Evolutionary conservation across 345 rosid species (phyloP), one percentile per base, ranked within the genome.

Genomic region (Eucalyptus cloeziana): DNA sequence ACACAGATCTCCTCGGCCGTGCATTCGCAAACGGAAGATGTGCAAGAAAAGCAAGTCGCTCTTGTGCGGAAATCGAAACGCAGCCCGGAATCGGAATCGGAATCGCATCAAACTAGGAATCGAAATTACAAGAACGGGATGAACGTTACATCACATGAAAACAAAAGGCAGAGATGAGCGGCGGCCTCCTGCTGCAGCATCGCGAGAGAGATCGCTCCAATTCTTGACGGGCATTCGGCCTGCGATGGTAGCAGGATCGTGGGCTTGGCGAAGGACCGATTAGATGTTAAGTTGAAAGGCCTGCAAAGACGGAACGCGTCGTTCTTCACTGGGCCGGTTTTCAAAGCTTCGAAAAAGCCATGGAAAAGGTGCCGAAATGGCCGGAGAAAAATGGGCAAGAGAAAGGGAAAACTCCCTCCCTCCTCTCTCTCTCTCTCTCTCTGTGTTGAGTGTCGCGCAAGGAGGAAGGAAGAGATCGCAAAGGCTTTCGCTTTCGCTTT

Each of bases 1-100:
- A 58, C n/a, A 0, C 6, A 0, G 7, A 58, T 25, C 64, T 58
- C 0, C 64, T 27, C 0, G 31, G 7, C 15, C 3, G 0, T 60
- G 67, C 67, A 11, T 27, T 0, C 0, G 5, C 37, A n/a, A 16
- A 64, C 19, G 2, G 6, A 10, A 56, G 7, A n/a, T 3, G 11
- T 31, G 40, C 76, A 64, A 14, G 40, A 1, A 64, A 14, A 16
- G 76, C 16, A 64, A 15, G 76, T 64, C 9, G 5, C 19, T 14
- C 30, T 24, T 25, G 58, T 1, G 19, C 19, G 10, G 76, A 7
- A n/a, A n/a, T 64, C 0, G 40, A 64, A 64, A n/a, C 40, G 1
- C 8, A 64, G 21, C 76, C 76, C 1, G 19, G 76, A 64, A 64
- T n/a, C 21, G 19, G 76, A 64, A 64, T n/a, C 21, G 19, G 33